Base-by-base conservation (phyloP, 495 filamentous ascomycete genomes). In the Neurospora pannonica region DNA sequence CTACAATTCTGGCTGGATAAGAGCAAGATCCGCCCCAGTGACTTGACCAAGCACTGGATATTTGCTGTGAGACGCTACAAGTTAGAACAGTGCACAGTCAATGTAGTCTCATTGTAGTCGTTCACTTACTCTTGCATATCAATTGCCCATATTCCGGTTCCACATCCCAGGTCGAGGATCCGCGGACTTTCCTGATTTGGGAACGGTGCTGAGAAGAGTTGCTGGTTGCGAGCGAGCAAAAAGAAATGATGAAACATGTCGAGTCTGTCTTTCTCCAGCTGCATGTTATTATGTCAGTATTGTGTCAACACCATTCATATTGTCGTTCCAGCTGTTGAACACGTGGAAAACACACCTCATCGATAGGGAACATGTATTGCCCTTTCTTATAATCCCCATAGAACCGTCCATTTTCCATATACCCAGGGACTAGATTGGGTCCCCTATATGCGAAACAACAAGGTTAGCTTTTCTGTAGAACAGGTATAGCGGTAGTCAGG, bases 121-220 rank as follows among this genome's bases (percentile, higher is more conserved):
- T 67, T 67, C 9, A 87, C 90, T 83, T 84, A 92, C 90, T 92
- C 89, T 74, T 92, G 92, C 83, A 97, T 91, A 76, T 96, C 92
- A 77, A 97, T 95, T 28, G 90, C 88, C 95, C 95, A 97, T 70
- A 97, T 95, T 6, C 95, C 94, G 0, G 95, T 97, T 13, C 95
- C 95, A 75, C 91, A 93, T 36, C 95, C 95, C 70, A 97, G 80
- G 80, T 98, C 95, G 31, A 98, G 83, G 46, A 97, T 90, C 31
- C 88, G 82, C 7, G 84, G 82, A 38, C 67, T 62, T 40, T 75
- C 75, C 11, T 46, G 37, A 36, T 76, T 75, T 10, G 74, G 71
- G 13, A 94, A 85, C 1, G 91, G 87, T 34, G 88, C 86, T 54
- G 76, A 82, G 74, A 90, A 86, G 24, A 90, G 82, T 76, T 85